phyloP scores from a whole-genome alignment of 257 asterid genomes.

The Primulina huaijiensis region DNA sequence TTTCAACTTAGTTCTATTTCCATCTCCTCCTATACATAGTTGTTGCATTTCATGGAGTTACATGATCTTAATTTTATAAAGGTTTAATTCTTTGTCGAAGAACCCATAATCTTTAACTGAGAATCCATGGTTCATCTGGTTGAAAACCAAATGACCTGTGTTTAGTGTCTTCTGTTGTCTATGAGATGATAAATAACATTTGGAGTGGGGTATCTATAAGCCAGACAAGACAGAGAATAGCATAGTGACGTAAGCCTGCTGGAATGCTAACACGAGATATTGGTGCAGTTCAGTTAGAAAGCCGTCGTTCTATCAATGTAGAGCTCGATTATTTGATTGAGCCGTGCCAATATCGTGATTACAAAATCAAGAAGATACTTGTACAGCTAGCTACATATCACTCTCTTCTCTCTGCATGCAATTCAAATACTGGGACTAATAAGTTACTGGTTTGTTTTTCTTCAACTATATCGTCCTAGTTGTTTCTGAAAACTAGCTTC shows the following conservation, averaged over 20 bases:
- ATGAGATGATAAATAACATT: background rate
- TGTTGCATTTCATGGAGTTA: background rate
- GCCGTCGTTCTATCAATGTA: constrained; percentile 40
- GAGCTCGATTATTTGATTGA: constrained; percentile 84
- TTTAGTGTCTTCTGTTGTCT: background rate
- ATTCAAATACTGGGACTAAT: constrained; percentile 21
- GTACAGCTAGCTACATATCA: constrained; percentile 13
- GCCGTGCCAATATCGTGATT: constrained; percentile 99
- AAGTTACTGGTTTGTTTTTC: background rate
- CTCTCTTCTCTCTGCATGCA: constrained; percentile 25
- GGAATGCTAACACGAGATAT: constrained; percentile 53
- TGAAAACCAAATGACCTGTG: background rate
- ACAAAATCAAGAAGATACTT: constrained; percentile 11
- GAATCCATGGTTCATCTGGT: background rate
- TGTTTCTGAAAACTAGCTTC: background rate
- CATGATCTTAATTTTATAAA: background rate
- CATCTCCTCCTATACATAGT: constrained; percentile 25
- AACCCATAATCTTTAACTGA: background rate
- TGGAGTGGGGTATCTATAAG: constrained; percentile 5
- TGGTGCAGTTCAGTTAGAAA: constrained; percentile 97
- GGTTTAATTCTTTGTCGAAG: background rate
- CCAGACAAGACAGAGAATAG: constrained; percentile 6
- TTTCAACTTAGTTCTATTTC: constrained; percentile 2
- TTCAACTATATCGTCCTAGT: background rate
- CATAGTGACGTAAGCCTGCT: constrained; percentile 18